phyloP scores from a whole-genome alignment of 2,329 filamentous ascomycete genomes.

The Penicillium sp. region DNA sequence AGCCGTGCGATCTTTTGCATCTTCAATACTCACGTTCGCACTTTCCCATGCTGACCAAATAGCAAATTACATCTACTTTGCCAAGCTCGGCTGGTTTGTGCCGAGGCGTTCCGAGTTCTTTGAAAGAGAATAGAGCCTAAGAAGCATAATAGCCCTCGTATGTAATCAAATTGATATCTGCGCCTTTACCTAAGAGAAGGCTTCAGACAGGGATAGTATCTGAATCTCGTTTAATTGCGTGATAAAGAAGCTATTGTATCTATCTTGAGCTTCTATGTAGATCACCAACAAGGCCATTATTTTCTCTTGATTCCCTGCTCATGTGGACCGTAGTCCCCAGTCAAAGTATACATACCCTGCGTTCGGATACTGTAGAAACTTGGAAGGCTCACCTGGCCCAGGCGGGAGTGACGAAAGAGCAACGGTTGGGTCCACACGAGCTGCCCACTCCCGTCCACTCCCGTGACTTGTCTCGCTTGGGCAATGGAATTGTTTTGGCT shows the following conservation, averaged over 20 bases:
- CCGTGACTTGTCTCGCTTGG: too few relatives aligned
- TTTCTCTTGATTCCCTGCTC: too few relatives aligned
- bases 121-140: constrained; percentile 14
- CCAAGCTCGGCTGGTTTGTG: constrained; percentile 18
- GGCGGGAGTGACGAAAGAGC: too few relatives aligned
- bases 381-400: too few relatives aligned
- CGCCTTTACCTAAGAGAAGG: constrained; percentile 16
- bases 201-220: constrained; percentile 14
- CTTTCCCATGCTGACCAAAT: constrained; percentile 13
- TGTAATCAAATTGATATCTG: constrained; percentile 14
- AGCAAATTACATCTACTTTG: constrained; percentile 16
- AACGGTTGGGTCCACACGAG: too few relatives aligned
- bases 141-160: constrained; percentile 19
- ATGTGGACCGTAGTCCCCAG: too few relatives aligned
- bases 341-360: too few relatives aligned
- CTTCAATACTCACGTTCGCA: constrained; percentile 13
- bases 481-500: too few relatives aligned
- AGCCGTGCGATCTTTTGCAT: constrained; percentile 16
- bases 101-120: constrained; percentile 18
- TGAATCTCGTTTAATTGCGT: constrained; percentile 12
- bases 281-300: too few relatives aligned
- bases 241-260: constrained; percentile 14
- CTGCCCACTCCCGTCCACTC: too few relatives aligned
- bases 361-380: too few relatives aligned
- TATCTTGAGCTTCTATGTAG: too few relatives aligned